phyloP scores from a whole-genome alignment of 2,329 filamentous ascomycete species.

The Mycosphaerella sp. region DNA sequence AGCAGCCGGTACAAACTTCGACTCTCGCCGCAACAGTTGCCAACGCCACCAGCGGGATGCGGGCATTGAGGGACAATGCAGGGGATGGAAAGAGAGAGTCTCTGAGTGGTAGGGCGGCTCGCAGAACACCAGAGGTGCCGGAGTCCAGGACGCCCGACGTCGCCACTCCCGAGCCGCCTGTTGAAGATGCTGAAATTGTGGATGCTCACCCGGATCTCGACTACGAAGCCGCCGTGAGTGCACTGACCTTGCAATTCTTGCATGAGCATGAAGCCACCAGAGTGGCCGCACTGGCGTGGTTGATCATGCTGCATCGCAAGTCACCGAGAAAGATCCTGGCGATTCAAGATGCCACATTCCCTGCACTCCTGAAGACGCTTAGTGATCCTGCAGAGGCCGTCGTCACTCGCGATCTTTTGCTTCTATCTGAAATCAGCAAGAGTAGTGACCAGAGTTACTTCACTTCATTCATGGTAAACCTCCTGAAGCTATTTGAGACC shows the following conservation, averaged over 20 bases:
- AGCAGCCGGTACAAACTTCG: slow-evolving; percentile 6
- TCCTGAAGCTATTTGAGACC: slow-evolving; percentile 91
- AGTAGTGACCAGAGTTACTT: slow-evolving; percentile 98
- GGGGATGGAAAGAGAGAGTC: slow-evolving; percentile 22
- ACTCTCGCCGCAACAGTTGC: background rate
- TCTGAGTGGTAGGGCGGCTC: slow-evolving; percentile 12
- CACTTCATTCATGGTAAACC: slow-evolving; percentile 94
- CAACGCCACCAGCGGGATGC: background rate
- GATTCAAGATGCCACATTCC: slow-evolving; percentile 96
- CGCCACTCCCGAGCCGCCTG: slow-evolving; percentile 27
- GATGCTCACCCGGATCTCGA: slow-evolving; percentile 43
- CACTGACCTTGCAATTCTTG: slow-evolving; percentile 84
- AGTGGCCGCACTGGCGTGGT: slow-evolving; percentile 88
- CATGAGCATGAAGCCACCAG: slow-evolving; percentile 96
- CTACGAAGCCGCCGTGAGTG: slow-evolving; percentile 90
- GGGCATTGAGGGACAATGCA: slow-evolving; percentile 4
- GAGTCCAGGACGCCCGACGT: slow-evolving; percentile 24
- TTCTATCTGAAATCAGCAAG: slow-evolving; percentile 90
- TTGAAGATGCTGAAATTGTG: slow-evolving; percentile 14
- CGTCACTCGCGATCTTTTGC: slow-evolving; percentile 86
- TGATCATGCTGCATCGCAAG: slow-evolving; percentile 96
- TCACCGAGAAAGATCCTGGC: slow-evolving; percentile 81
- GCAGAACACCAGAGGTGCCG: slow-evolving; percentile 26
- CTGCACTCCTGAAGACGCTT: slow-evolving; percentile 88
- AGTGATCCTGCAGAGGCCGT: slow-evolving; percentile 94